Evolutionary conservation across 371 early-diverging fungal genomes (phyloP).

Genomic region (Mortierella sp.): DNA sequence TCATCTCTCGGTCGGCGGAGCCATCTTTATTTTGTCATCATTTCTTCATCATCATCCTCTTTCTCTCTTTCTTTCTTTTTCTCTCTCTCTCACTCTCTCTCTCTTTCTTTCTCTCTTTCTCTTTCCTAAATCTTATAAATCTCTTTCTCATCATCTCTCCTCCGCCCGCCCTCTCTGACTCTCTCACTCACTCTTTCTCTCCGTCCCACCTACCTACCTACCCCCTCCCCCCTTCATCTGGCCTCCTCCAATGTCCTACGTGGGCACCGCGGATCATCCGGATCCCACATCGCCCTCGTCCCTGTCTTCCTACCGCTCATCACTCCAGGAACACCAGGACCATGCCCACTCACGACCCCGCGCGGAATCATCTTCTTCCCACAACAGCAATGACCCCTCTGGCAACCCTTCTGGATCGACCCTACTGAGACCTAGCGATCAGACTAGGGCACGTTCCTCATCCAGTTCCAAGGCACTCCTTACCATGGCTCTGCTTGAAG

Average conservation of each 20-base stretch:
- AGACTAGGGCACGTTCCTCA: conserved; percentile 29
- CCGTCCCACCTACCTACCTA: conserved; percentile 3
- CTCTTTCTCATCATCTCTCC: background rate
- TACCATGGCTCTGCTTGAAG: conserved; percentile 43
- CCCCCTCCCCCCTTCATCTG: too few species aligned
- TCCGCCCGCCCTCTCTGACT: background rate
- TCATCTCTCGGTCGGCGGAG: background rate
- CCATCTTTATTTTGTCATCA: conserved; percentile 1
- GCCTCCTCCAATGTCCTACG: conserved; percentile 17
- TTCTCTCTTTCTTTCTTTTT: background rate
- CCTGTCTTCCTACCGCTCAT: conserved; percentile 9
- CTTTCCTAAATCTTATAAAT: background rate
- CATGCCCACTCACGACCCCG: conserved; percentile 18
- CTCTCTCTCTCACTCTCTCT: background rate
- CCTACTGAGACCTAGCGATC: conserved; percentile 26
- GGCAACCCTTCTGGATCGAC: conserved; percentile 21
- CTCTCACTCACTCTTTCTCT: background rate
- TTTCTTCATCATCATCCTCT: background rate
- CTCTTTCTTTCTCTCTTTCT: conserved; percentile 1
- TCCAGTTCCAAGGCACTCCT: conserved; percentile 42
- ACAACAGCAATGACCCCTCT: conserved; percentile 6
- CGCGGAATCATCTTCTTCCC: conserved; percentile 27
- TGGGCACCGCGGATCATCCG: conserved; percentile 20
- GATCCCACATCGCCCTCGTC: conserved; percentile 18
- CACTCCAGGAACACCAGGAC: too few species aligned